Conservation (phyloP, 1,284 basidiomycete genomes). For the Ustilago bromivora region DNA sequence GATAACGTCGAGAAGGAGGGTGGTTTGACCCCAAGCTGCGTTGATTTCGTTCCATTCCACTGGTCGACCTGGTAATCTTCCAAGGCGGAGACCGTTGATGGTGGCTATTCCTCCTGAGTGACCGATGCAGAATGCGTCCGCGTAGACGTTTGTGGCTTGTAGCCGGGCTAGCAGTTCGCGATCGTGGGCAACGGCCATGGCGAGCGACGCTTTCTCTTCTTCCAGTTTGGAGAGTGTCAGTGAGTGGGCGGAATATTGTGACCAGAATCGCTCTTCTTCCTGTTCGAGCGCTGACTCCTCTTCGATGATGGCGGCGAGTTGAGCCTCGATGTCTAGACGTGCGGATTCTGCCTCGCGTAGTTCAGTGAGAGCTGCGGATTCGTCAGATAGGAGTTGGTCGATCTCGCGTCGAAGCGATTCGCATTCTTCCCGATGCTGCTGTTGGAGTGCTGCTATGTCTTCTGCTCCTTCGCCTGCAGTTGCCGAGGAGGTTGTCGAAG, state of each 20-base stretch:
- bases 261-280: slow-evolving; percentile 90
- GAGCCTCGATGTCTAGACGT: slow-evolving; percentile 75
- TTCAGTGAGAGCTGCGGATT: slow-evolving; percentile 30
- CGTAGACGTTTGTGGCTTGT: slow-evolving; percentile 95
- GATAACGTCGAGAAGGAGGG: slow-evolving; percentile 90
- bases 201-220: slow-evolving; percentile 78
- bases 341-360: slow-evolving; percentile 59
- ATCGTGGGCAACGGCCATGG: slow-evolving; percentile 74
- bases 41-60: slow-evolving; percentile 99
- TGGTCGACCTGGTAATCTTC: slow-evolving; percentile 78
- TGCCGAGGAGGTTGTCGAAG: neutral
- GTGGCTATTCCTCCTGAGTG: slow-evolving; percentile 90
- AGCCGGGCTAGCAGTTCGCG: slow-evolving; percentile 80
- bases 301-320: slow-evolving; percentile 79
- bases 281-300: slow-evolving; percentile 81
- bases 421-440: slow-evolving; percentile 16
- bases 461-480: neutral
- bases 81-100: slow-evolving; percentile 93
- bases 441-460: slow-evolving; percentile 11
- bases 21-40: slow-evolving; percentile 96
- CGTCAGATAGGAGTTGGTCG: slow-evolving; percentile 39
- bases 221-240: slow-evolving; percentile 77
- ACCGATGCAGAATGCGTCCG: slow-evolving; percentile 97
- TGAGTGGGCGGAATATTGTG: slow-evolving; percentile 79
- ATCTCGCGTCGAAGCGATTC: slow-evolving; percentile 32